Conservation (phyloP, 306 rosid species). For the Phaseolus lunatus region DNA sequence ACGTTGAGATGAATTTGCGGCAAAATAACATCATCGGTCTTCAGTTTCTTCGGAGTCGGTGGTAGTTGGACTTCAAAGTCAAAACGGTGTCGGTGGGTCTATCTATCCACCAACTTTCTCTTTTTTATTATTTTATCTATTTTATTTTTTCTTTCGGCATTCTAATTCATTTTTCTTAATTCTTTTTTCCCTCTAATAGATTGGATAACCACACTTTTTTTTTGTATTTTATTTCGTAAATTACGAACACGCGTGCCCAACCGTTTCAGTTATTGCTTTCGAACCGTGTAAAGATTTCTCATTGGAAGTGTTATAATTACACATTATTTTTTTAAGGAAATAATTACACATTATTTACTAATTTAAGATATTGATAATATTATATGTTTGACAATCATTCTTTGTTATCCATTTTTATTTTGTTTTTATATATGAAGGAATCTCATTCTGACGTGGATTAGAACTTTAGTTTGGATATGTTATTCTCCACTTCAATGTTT, state of each 20-base stretch:
- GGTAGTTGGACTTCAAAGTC: neutral
- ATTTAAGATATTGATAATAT: neutral
- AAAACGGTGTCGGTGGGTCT: constrained; percentile 11
- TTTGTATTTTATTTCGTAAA: neutral
- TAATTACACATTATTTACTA: neutral
- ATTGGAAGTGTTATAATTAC: neutral
- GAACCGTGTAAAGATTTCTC: neutral
- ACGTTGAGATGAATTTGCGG: neutral
- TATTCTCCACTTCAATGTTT: neutral
- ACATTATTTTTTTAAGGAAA: neutral
- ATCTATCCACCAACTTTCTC: neutral
- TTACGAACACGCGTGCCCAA: constrained; percentile 8
- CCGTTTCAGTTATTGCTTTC: constrained; percentile 2
- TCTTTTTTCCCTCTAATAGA: neutral
- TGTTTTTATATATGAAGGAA: neutral
- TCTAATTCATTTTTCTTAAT: neutral
- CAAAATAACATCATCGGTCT: neutral
- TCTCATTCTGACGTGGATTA: constrained; percentile 12
- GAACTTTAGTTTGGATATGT: neutral
- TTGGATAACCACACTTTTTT: neutral
- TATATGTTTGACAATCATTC: neutral
- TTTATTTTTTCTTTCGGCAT: neutral
- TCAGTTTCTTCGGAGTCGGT: neutral
- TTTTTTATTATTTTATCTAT: neutral
- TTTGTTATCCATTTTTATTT: neutral